Evolutionary conservation across 345 rosid species (phyloP), one percentile per base, ranked within the genome.

Genomic region (Chamaenerion angustifolium): DNA sequence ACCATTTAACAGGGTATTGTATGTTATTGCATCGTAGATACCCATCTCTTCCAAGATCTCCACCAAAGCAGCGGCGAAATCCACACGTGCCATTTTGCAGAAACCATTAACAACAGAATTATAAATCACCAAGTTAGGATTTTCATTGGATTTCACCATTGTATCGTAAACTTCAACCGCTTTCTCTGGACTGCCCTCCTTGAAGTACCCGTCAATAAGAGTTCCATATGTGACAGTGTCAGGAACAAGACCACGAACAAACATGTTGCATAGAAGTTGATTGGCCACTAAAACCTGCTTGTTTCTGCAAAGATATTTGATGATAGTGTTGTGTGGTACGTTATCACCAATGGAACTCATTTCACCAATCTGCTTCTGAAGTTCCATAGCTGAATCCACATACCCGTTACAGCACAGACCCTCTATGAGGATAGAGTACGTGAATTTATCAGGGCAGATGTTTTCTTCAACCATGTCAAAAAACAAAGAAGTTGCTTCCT

Each of bases 61-160:
- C 18, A 60, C 12, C 71, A 71, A 49, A 54, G 12, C 16, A 44
- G 57, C 54, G 8, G 76, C 74, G 16, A 56, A 66, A 61, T 56
- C 65, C 43, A 49, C 10, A 16, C 56, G 44, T 50, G 58, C 75
- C 18, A 16, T 57, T 66, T 71, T 80, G 77, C 85, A 72, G 46
- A 81, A 69, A 52, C 94, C 80, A 56, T 76, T 64, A 11, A 78
- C 48, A 53, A 81, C 64, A 44, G 82, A 59, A 60, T 84, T 81
- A 62, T 76, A 71, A 8, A 84, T 54, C 21, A 68, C 46, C 43
- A 78, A 60, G 61, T 71, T 78, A 46, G 82, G 77, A 11, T 31
- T 43, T 46, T 61, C 56, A 45, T 62, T 69, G 53, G 57, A 53
- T 67, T 61, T 72, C 35, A 58, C 18, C 74, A 80, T 69, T 56